Conservation (phyloP, 2,329 filamentous ascomycete genomes). For the Pseudodiploospora longispora region DNA sequence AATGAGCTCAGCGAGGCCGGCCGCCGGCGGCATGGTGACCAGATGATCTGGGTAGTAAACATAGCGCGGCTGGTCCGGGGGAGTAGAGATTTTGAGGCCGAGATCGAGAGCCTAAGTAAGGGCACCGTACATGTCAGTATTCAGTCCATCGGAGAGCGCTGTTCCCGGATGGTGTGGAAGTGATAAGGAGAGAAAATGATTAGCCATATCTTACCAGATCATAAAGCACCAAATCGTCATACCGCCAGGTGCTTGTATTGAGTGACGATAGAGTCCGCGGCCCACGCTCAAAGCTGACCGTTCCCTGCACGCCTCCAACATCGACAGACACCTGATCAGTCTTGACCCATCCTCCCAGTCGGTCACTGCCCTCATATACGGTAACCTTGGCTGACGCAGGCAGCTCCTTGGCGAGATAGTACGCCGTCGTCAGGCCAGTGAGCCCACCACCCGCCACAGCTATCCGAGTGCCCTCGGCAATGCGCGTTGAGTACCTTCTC, state of each 20-base stretch:
- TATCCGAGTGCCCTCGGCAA: constrained; percentile 30
- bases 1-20: constrained; percentile 17
- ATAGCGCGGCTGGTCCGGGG: constrained; percentile 49
- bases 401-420: constrained; percentile 64
- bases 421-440: constrained; percentile 71
- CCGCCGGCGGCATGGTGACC: constrained; percentile 24
- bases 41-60: constrained; percentile 81
- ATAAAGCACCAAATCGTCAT: constrained; percentile 58
- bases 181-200: constrained; percentile 2
- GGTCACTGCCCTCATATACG: constrained; percentile 64
- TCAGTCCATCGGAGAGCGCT: not conserved
- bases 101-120: constrained; percentile 24
- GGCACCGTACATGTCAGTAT: not conserved
- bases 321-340: constrained; percentile 54
- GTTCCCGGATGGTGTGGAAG: too few relatives aligned
- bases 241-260: constrained; percentile 30
- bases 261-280: constrained; percentile 65
- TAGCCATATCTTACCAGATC: constrained; percentile 52
- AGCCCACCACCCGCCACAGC: constrained; percentile 76
- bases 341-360: constrained; percentile 77
- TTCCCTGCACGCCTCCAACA: constrained; percentile 44
- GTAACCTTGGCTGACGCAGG: constrained; percentile 60
- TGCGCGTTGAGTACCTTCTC: constrained; percentile 11
- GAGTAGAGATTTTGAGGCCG: constrained; percentile 39
- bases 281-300: constrained; percentile 72